Percentiles rank a stretch among this genome's conserved stretches.
Evolutionary conservation across 1,284 basidiomycete genomes (phyloP).

Genomic region (Ustilago loliicola): DNA sequence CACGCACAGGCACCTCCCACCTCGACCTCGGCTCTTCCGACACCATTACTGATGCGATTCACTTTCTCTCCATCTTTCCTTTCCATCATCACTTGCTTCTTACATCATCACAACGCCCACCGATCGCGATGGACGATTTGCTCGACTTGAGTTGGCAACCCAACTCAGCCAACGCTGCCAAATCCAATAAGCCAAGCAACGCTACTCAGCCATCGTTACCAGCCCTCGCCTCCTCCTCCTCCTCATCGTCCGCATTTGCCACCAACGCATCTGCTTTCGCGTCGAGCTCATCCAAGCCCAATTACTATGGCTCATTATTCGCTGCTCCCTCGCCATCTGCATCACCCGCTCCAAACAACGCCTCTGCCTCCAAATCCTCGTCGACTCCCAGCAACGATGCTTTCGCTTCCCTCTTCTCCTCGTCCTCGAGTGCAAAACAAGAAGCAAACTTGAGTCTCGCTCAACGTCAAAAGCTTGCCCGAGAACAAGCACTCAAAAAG

Average conservation of each 20-base stretch:
- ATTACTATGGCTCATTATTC: conserved; percentile 31
- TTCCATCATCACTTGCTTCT: not conserved
- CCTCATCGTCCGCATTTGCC: conserved; percentile 15
- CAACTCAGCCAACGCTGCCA: conserved; percentile 9
- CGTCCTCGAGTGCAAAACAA: conserved; percentile 29
- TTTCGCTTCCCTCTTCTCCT: conserved; percentile 62
- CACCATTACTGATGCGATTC: not conserved
- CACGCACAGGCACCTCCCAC: not conserved
- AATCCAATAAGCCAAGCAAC: conserved; percentile 20
- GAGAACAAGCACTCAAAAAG: conserved; percentile 23
- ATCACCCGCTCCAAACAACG: conserved; percentile 15
- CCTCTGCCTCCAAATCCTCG: conserved; percentile 8
- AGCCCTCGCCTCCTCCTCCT: not conserved
- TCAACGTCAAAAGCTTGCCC: conserved; percentile 39
- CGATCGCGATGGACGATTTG: conserved; percentile 66
- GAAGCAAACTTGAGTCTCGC: conserved; percentile 38
- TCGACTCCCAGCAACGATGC: conserved; percentile 40
- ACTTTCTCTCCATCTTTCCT: not conserved
- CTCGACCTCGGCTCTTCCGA: conserved; percentile 1
- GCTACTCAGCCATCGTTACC: not conserved
- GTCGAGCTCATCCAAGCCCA: conserved; percentile 17
- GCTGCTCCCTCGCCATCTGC: conserved; percentile 13
- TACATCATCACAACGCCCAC: conserved; percentile 21
- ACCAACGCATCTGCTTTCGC: conserved; percentile 16
- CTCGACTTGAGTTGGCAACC: conserved; percentile 65